A percentile compares a stretch with the other conserved stretches of the same genome.
Conservation (phyloP, 768 basidiomycete species). For the Lanmaoa rubissima region DNA sequence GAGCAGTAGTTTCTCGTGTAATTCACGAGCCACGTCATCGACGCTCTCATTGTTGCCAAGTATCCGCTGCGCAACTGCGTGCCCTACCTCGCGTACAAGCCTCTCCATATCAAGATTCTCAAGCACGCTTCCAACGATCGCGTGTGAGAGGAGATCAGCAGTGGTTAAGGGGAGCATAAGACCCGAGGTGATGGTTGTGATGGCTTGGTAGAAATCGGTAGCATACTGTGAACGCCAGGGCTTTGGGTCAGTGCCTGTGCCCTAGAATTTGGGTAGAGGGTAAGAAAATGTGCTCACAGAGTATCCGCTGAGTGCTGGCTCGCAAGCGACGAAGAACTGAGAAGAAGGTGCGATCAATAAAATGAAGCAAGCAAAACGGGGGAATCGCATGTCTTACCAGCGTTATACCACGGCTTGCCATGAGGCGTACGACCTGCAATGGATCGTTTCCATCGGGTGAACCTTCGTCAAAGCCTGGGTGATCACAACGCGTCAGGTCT, state of each 20-base stretch:
- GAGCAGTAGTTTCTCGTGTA: conserved; percentile 87
- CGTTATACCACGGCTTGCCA: conserved; percentile 91
- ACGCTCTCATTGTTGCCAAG: conserved; percentile 92
- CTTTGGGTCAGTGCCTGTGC: conserved; percentile 8
- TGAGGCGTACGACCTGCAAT: conserved; percentile 76
- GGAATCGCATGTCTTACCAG: conserved; percentile 51
- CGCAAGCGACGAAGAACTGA: conserved; percentile 99
- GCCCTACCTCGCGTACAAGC: conserved; percentile 90
- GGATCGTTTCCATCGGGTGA: conserved; percentile 95
- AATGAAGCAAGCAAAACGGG: background rate
- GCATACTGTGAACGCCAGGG: conserved; percentile 57
- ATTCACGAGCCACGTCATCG: conserved; percentile 91
- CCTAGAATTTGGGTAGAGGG: conserved; percentile 15
- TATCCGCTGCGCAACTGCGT: conserved; percentile 90
- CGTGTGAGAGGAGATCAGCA: conserved; percentile 90
- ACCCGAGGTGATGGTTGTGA: conserved; percentile 90
- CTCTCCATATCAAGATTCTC: conserved; percentile 99
- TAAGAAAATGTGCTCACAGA: conserved; percentile 49
- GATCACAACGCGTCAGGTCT: conserved; percentile 12
- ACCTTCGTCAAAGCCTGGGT: conserved; percentile 84
- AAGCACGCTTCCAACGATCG: conserved; percentile 93
- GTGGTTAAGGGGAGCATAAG: conserved; percentile 96
- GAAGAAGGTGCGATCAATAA: conserved; percentile 5
- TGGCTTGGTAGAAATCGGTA: conserved; percentile 92
- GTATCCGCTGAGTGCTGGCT: conserved; percentile 92